These are phyloP conservation scores for Cubamyces lactineus DNA, from an alignment of 768 basidiomycete species.

Conservation along the genomic window DNA sequence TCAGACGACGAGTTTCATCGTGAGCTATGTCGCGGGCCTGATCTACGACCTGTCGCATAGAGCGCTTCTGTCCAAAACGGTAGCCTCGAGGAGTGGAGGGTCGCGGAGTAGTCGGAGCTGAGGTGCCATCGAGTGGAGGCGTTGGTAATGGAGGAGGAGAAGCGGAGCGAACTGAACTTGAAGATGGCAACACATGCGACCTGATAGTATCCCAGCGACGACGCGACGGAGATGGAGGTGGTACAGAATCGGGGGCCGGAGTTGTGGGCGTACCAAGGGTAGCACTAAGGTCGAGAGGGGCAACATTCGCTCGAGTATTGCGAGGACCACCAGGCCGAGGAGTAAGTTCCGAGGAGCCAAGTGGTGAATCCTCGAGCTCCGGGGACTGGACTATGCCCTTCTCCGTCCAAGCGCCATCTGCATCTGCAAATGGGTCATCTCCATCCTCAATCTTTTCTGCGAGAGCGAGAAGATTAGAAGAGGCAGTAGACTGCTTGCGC, in stretches of 20 bases:
- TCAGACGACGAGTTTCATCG: conserved; percentile 54
- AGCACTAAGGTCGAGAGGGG: conserved; percentile 25
- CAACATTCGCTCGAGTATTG: conserved; percentile 9
- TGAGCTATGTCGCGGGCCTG: conserved; percentile 54
- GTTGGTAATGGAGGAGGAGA: conserved; percentile 15
- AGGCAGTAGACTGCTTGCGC: conserved; percentile 14
- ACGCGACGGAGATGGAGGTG: conserved; percentile 27
- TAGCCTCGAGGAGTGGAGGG: conserved; percentile 31
- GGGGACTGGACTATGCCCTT: conserved; percentile 30
- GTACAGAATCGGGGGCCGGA: neutral
- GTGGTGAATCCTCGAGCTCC: conserved; percentile 9
- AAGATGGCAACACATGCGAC: conserved; percentile 29
- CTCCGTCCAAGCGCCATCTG: conserved; percentile 27
- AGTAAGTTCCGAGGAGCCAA: neutral
- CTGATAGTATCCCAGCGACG: conserved; percentile 36
- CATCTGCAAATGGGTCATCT: conserved; percentile 24
- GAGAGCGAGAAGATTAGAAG: conserved; percentile 19
- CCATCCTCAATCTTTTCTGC: conserved; percentile 27
- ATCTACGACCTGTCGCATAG: conserved; percentile 59
- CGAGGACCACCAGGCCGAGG: conserved; percentile 5
- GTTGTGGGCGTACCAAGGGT: neutral
- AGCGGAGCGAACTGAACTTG: conserved; percentile 12
- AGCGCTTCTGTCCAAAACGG: conserved; percentile 30
- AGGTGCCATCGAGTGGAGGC: conserved; percentile 2
- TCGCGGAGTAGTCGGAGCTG: conserved; percentile 18